These are phyloP conservation scores for Anthracocystis panici-leucophaei DNA, from an alignment of 1,284 basidiomycete species.

Conservation along the genomic window DNA sequence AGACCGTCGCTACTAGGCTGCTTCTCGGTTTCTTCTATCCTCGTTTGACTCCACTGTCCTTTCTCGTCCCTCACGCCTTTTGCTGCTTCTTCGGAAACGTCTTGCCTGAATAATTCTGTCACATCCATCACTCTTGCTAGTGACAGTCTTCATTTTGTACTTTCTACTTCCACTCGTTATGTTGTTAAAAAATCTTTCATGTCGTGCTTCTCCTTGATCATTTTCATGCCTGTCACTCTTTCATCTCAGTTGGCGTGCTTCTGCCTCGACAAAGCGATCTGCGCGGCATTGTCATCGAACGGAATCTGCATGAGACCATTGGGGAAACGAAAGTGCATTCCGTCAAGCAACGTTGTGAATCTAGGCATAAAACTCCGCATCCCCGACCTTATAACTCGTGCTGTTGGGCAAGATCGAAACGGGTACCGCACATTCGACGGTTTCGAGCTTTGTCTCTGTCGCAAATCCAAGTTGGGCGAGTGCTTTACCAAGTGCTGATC, in stretches of 20 bases:
- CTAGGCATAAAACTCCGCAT: constrained; percentile 57
- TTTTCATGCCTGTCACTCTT: background rate
- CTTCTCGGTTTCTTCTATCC: background rate
- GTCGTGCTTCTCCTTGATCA: background rate
- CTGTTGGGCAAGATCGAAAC: constrained; percentile 61
- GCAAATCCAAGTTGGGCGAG: constrained; percentile 15
- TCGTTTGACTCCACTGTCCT: constrained; percentile 4
- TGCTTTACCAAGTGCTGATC: background rate
- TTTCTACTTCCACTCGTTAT: background rate
- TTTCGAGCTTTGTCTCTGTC: constrained; percentile 60
- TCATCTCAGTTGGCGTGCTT: background rate
- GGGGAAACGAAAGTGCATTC: background rate
- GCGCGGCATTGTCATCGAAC: background rate
- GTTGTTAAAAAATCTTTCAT: background rate
- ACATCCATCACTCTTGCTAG: background rate
- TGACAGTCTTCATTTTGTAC: constrained; percentile 2
- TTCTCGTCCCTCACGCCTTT: constrained; percentile 2
- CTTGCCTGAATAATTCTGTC: background rate
- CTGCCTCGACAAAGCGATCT: background rate
- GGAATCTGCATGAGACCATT: background rate
- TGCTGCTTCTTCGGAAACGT: background rate
- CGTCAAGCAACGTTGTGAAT: background rate
- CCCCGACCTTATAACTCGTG: constrained; percentile 52
- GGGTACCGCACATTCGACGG: constrained; percentile 67
- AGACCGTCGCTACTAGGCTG: constrained; percentile 15